Evolutionary conservation across 176 grass and related monocot genomes (phyloP).

Genomic region (Sorghum bicolor): Sorghum_bicolor_NCBIv3 NC_012873.2:51605001-51605500

Average conservation of each 20-base stretch:
- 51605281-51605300: constrained; percentile 73
- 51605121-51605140: background rate
- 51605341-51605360: background rate
- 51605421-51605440: background rate
- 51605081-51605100: background rate
- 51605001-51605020: too few relatives aligned
- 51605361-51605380: background rate
- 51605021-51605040: background rate
- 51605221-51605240: constrained; percentile 37
- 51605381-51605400: background rate
- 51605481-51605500: background rate
- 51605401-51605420: background rate
- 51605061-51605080: background rate
- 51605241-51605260: constrained; percentile 53
- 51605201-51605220: background rate
- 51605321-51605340: constrained; percentile 57
- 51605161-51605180: background rate
- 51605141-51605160: background rate
- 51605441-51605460: background rate
- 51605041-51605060: background rate
- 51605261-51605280: constrained; percentile 89
- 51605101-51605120: background rate
- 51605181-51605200: background rate
- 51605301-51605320: constrained; percentile 73
- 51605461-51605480: background rate